Conservation (phyloP, 805 yeast species). For the Teunomyces stri region DNA sequence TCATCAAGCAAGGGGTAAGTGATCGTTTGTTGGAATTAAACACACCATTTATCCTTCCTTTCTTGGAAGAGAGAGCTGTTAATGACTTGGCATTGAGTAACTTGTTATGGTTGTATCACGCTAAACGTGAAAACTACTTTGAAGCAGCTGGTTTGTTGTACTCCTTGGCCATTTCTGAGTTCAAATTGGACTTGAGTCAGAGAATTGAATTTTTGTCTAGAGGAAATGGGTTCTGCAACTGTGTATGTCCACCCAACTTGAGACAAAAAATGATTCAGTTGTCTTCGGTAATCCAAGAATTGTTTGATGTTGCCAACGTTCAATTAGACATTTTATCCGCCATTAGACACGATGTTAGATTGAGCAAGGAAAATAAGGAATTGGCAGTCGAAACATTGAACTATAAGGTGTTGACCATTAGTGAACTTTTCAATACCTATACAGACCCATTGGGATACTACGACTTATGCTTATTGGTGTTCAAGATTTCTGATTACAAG, state of each 20-base stretch:
- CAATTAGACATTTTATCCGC: conserved; percentile 64
- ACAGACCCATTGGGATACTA: conserved; percentile 87
- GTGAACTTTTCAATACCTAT: conserved; percentile 79
- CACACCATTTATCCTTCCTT: conserved; percentile 77
- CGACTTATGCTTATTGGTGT: conserved; percentile 74
- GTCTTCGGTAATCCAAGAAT: conserved; percentile 67
- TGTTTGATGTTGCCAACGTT: conserved; percentile 80
- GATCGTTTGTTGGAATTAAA: conserved; percentile 76
- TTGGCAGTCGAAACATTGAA: conserved; percentile 56
- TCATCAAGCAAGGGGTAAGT: conserved; percentile 70
- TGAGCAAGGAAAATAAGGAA: conserved; percentile 47
- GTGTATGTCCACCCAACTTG: conserved; percentile 72
- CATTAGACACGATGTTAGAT: conserved; percentile 51
- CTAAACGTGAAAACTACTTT: conserved; percentile 72
- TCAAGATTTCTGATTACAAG: conserved; percentile 81
- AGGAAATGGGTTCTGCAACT: conserved; percentile 89
- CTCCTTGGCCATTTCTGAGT: conserved; percentile 69
- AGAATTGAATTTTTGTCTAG: conserved; percentile 87
- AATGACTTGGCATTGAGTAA: conserved; percentile 73
- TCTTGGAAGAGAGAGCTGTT: conserved; percentile 64
- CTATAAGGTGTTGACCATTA: conserved; percentile 63
- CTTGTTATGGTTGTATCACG: conserved; percentile 83
- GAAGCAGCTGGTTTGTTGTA: conserved; percentile 79
- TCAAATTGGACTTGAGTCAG: conserved; percentile 62
- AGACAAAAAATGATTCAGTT: conserved; percentile 75